Evolutionary conservation across 73 alveolate species (phyloP), one percentile per base, ranked within the genome.

Genomic region (Tetrahymena malaccensis): DNA sequence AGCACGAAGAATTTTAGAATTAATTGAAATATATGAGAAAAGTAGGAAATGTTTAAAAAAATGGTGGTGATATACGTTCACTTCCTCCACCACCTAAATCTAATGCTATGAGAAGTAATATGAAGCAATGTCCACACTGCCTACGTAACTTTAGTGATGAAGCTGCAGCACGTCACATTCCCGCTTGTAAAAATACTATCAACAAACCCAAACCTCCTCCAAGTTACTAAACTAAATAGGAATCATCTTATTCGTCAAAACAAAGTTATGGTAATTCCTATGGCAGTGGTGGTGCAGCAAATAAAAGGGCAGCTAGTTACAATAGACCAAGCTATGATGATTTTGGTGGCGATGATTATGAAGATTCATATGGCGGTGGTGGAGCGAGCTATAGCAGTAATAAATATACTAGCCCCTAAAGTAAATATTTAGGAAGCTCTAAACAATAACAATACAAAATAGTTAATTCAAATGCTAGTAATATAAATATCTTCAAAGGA

Each of bases 21-120:
- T 94, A 94, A 57, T 84, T 94, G 35, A 94, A 56, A 44, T 94
- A 94, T 34, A 94, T 94, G 96, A 83, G 96, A 38, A 94, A 94
- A 43, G 85, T 94, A 17, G 93, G 95, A 31, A 12, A 37, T 34
- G 93, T 33, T 43, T 93, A 94, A 94, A 57, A 85, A 40, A 50
- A 43, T n/a, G 93, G 58, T n/a, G 94, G 70, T n/a, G 89, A 70
- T 70, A 11, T 70, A 19, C 89, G 89, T 22, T n/a, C 40, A n/a
- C 21, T 70, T 27, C 40, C 89, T 70, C 43, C 89, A n/a, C 85
- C 85, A 11, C 89, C 89, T 22, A n/a, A n/a, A n/a, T 70, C 89
- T 17, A 70, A 70, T 27, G 17, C 89, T 70, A 27, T 70, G 37
- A n/a, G 31, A 31, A 70, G 37, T 27, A 31, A 31, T n/a, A 70